Conservation (phyloP, 352 stramenopile species). For the Phytophthora pisi region DNA sequence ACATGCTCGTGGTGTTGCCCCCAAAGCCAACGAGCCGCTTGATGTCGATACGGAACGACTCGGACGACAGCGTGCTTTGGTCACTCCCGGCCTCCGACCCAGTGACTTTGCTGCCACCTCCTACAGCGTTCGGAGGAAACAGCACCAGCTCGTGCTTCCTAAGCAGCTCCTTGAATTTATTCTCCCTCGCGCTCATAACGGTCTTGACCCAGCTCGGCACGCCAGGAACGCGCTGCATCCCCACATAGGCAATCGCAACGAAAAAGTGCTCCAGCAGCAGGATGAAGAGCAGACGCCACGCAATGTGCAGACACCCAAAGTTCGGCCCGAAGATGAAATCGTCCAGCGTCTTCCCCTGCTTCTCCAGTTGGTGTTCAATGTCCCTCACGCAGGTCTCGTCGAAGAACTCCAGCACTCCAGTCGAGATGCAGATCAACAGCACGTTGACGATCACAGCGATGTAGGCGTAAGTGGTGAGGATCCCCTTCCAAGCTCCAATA, state of each 20-base stretch:
- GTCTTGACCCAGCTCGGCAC: conserved; percentile 59
- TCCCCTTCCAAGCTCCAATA: conserved; percentile 74
- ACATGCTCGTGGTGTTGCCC: conserved; percentile 34
- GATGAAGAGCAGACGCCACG: conserved; percentile 64
- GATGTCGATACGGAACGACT: conserved; percentile 45
- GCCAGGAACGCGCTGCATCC: conserved; percentile 56
- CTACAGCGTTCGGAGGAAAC: conserved; percentile 34
- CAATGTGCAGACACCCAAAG: conserved; percentile 67
- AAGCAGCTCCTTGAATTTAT: conserved; percentile 69
- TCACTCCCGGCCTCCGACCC: background rate
- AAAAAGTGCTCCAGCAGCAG: conserved; percentile 65
- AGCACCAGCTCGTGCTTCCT: conserved; percentile 54
- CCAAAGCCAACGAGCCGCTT: conserved; percentile 39
- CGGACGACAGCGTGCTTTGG: conserved; percentile 21
- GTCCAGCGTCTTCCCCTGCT: conserved; percentile 66
- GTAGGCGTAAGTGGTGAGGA: conserved; percentile 64
- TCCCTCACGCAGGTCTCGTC: conserved; percentile 58
- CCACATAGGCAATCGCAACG: conserved; percentile 55
- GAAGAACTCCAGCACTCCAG: conserved; percentile 74
- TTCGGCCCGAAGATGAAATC: conserved; percentile 72
- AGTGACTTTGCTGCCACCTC: background rate
- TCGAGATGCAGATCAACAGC: conserved; percentile 75
- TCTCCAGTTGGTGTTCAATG: conserved; percentile 60
- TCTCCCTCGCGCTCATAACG: conserved; percentile 62
- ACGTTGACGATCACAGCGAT: conserved; percentile 78